Percentiles rank a stretch among this genome's conserved stretches.
Evolutionary conservation across 1,284 basidiomycete species (phyloP).

Genomic region (Vanrija sp.): DNA sequence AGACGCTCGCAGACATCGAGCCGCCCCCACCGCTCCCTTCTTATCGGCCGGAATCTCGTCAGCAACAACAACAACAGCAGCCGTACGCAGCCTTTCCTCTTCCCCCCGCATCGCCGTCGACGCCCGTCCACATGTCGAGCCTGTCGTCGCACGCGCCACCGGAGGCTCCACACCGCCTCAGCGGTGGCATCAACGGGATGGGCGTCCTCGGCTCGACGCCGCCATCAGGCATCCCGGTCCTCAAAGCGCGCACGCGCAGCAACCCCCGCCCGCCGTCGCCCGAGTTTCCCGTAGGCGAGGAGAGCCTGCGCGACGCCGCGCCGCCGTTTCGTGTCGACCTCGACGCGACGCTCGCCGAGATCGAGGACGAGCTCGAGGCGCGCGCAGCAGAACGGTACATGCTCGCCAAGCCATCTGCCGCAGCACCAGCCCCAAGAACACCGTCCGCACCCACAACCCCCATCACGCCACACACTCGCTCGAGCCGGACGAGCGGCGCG

Average conservation of each 20-base stretch:
- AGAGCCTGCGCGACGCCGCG: slow-evolving; percentile 7
- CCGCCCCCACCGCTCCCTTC: slow-evolving; percentile 1
- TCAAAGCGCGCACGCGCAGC: slow-evolving; percentile 11
- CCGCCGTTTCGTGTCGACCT: slow-evolving; percentile 20
- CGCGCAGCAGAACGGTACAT: slow-evolving; percentile 12
- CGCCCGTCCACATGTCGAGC: slow-evolving; percentile 4
- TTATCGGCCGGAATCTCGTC: background rate
- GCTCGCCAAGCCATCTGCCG: slow-evolving; percentile 7
- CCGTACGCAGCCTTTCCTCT: background rate
- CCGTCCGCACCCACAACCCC: background rate
- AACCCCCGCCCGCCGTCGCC: slow-evolving; percentile 11
- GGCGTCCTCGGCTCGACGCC: background rate
- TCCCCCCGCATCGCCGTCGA: background rate
- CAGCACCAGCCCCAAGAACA: background rate
- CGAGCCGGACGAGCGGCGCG: background rate
- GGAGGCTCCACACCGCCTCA: slow-evolving; percentile 9
- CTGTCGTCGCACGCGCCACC: slow-evolving; percentile 7
- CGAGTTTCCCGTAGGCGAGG: slow-evolving; percentile 6
- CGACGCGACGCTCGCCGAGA: slow-evolving; percentile 17
- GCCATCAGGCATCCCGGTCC: slow-evolving; percentile 17
- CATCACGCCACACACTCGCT: background rate
- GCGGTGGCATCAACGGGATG: background rate
- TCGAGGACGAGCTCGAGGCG: slow-evolving; percentile 19
- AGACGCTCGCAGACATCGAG: background rate
- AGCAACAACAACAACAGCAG: background rate